Percentiles rank a stretch among this genome's conserved stretches.
phyloP scores from a whole-genome alignment of 768 basidiomycete genomes.

The Pleurotus djamor region DNA sequence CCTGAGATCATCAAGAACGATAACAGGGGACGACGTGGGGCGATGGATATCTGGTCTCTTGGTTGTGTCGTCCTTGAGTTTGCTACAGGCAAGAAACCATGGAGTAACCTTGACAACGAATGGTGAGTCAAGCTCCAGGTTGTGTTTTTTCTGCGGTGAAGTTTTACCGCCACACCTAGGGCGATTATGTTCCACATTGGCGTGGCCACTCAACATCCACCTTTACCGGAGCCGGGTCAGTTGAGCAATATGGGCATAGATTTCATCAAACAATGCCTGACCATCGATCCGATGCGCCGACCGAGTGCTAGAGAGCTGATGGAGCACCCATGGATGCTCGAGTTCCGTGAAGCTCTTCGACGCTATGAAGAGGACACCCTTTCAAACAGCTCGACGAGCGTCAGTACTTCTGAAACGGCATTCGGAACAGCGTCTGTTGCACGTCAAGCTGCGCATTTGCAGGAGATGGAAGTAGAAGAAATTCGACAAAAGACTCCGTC shows the following conservation, averaged over 20 bases:
- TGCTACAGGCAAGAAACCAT: conserved; percentile 95
- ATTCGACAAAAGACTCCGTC: conserved; percentile 29
- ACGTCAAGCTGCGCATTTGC: conserved; percentile 53
- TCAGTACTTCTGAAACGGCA: conserved; percentile 41
- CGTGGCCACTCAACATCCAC: conserved; percentile 94
- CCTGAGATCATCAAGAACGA: conserved; percentile 98
- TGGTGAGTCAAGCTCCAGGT: conserved; percentile 53
- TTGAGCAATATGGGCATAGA: conserved; percentile 87
- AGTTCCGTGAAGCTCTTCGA: conserved; percentile 69
- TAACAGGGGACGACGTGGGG: conserved; percentile 81
- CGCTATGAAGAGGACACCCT: conserved; percentile 68
- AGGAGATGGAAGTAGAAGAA: conserved; percentile 59
- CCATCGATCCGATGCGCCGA: conserved; percentile 78
- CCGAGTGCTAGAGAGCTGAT: conserved; percentile 86
- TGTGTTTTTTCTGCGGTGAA: neutral
- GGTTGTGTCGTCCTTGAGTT: conserved; percentile 98
- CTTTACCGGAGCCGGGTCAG: conserved; percentile 88
- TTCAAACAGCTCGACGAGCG: conserved; percentile 39
- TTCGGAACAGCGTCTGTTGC: conserved; percentile 51
- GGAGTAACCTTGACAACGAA: conserved; percentile 99
- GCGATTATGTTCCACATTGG: conserved; percentile 99
- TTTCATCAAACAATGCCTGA: conserved; percentile 92
- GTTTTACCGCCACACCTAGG: conserved; percentile 42
- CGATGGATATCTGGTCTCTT: conserved; percentile 98
- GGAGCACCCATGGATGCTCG: conserved; percentile 87